Evolutionary conservation across 805 yeast species (phyloP).

Genomic region (Candida ortonii): DNA sequence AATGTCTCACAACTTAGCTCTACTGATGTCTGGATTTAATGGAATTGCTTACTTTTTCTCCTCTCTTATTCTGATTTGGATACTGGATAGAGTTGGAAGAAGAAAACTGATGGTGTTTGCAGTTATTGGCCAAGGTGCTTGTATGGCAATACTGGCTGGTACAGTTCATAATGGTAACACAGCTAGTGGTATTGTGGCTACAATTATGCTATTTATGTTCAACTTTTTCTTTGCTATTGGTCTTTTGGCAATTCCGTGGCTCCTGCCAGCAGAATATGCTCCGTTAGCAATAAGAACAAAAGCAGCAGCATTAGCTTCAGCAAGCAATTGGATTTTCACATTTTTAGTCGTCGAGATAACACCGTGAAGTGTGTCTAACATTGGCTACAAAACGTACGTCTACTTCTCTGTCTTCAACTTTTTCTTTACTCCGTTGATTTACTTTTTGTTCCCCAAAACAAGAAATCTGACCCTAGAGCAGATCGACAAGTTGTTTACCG

Average conservation of each 20-base stretch:
- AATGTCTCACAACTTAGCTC: conserved; percentile 43
- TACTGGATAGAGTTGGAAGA: conserved; percentile 62
- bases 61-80: conserved; percentile 51
- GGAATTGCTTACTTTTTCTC: conserved; percentile 47
- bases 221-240: conserved; percentile 71
- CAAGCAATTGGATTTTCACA: conserved; percentile 75
- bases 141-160: conserved; percentile 56
- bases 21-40: conserved; percentile 30
- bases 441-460: conserved; percentile 62
- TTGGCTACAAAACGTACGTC: conserved; percentile 48
- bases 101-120: conserved; percentile 60
- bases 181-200: conserved; percentile 45
- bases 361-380: conserved; percentile 47
- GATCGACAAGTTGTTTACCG: conserved; percentile 52
- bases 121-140: conserved; percentile 58
- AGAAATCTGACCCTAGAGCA: conserved; percentile 67
- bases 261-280: conserved; percentile 50
- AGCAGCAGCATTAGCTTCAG: conserved; percentile 62
- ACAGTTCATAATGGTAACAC: conserved; percentile 42
- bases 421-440: conserved; percentile 53
- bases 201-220: conserved; percentile 55
- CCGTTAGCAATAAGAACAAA: conserved; percentile 69
- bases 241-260: conserved; percentile 58
- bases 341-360: conserved; percentile 69
- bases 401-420: conserved; percentile 54